Percentiles rank a stretch among this genome's conserved stretches.
phyloP scores from a whole-genome alignment of 208 protist genomes.

The Herpetomonas samuelpessoai region DNA sequence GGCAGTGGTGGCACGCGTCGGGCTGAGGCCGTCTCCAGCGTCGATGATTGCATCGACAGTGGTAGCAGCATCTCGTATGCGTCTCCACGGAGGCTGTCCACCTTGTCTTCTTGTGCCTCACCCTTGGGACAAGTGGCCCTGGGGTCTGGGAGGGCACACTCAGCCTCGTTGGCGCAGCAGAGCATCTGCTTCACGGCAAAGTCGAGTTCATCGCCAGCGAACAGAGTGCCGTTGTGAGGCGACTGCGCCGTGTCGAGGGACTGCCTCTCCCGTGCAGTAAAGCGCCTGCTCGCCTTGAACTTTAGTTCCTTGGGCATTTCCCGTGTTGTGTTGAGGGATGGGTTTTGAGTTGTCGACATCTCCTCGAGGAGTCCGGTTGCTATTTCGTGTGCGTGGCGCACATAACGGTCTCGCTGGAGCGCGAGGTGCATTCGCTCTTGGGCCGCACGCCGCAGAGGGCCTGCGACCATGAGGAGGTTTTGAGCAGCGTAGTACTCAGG shows the following conservation, averaged over 20 bases:
- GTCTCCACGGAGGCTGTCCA: background rate
- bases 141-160: background rate
- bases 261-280: background rate
- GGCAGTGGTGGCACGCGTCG: background rate
- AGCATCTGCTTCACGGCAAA: background rate
- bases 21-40: background rate
- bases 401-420: background rate
- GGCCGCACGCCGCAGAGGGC: background rate
- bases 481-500: constrained; percentile 39
- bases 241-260: background rate
- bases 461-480: constrained; percentile 23
- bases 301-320: background rate
- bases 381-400: background rate
- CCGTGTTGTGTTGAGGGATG: background rate
- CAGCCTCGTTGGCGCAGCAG: background rate
- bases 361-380: background rate
- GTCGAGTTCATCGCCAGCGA: no score
- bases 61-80: background rate
- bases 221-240: no score
- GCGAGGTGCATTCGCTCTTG: background rate
- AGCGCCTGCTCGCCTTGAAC: no score
- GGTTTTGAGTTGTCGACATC: no score
- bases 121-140: no score
- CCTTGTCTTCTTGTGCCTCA: background rate
- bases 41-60: background rate